Evolutionary conservation across 768 basidiomycete species (phyloP).

Genomic region (Tulasnella sp.): DNA sequence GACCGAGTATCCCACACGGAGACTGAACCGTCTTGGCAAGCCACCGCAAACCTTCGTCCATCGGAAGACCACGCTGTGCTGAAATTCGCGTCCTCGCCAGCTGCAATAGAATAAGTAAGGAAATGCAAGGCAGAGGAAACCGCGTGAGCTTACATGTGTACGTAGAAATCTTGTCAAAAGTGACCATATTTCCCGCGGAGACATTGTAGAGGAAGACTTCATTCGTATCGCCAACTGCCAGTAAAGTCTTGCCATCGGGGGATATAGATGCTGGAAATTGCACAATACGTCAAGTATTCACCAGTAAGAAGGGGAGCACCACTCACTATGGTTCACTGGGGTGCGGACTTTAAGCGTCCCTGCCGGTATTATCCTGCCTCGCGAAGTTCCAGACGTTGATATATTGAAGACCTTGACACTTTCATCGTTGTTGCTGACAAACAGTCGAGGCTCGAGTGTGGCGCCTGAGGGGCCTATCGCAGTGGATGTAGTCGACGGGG

Average conservation of each 20-base stretch:
- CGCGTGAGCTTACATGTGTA: conserved; percentile 29
- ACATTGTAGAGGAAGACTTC: conserved; percentile 75
- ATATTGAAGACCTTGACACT: conserved; percentile 72
- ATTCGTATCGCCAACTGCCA: conserved; percentile 84
- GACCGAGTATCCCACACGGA: conserved; percentile 53
- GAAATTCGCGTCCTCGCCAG: conserved; percentile 47
- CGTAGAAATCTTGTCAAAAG: conserved; percentile 55
- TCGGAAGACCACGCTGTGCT: conserved; percentile 66
- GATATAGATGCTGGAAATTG: conserved; percentile 65
- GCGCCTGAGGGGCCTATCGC: conserved; percentile 47
- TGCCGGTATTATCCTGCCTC: conserved; percentile 34
- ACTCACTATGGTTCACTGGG: conserved; percentile 71
- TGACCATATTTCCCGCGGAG: conserved; percentile 46
- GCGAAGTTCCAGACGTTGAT: conserved; percentile 34
- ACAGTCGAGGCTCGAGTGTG: conserved; percentile 60
- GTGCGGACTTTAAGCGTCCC: conserved; percentile 49
- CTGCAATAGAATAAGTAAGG: not conserved
- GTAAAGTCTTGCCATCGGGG: conserved; percentile 72
- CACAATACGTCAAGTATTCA: conserved; percentile 15
- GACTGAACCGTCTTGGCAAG: conserved; percentile 68
- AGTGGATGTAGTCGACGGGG: conserved; percentile 27
- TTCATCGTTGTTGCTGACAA: conserved; percentile 78
- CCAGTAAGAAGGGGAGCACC: not conserved
- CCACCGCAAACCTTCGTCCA: conserved; percentile 69
- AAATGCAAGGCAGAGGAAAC: not conserved